These are phyloP conservation scores for Cadophora malorum DNA, from an alignment of 2,329 filamentous ascomycete species.

Conservation along the genomic window DNA sequence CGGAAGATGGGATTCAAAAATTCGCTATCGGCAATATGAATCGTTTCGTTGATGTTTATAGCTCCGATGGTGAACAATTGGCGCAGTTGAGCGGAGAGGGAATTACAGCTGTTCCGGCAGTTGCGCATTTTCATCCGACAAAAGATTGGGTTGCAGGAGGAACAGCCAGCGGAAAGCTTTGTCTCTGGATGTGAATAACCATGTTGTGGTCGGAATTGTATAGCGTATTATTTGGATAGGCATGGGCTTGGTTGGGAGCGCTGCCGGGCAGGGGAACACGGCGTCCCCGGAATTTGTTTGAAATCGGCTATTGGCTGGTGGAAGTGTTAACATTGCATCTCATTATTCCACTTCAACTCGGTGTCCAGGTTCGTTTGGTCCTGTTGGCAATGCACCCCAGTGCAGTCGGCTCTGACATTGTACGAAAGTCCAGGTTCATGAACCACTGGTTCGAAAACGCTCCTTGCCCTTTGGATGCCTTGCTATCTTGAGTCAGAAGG, in stretches of 20 bases:
- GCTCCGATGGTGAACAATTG: slow-evolving; percentile 81
- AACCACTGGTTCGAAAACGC: neutral
- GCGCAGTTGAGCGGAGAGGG: slow-evolving; percentile 87
- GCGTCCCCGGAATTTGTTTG: slow-evolving; percentile 7
- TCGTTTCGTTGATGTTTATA: slow-evolving; percentile 91
- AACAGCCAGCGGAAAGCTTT: slow-evolving; percentile 90
- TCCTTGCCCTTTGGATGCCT: neutral
- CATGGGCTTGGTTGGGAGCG: neutral
- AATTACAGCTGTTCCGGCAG: slow-evolving; percentile 93
- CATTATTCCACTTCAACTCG: slow-evolving; percentile 13
- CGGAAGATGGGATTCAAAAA: slow-evolving; percentile 80
- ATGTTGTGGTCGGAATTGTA: neutral
- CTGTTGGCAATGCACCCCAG: neutral
- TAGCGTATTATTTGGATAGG: neutral
- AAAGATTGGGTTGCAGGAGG: slow-evolving; percentile 92
- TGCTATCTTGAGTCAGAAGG: slow-evolving; percentile 3
- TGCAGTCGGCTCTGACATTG: neutral
- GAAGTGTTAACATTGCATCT: slow-evolving; percentile 6
- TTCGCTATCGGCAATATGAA: slow-evolving; percentile 98
- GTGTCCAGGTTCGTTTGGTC: slow-evolving; percentile 6
- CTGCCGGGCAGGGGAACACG: neutral
- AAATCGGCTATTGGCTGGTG: neutral
- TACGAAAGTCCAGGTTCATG: neutral
- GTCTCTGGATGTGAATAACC: slow-evolving; percentile 53
- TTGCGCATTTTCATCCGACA: slow-evolving; percentile 86